phyloP scores from a whole-genome alignment of 2,329 filamentous ascomycete genomes.

The Fusarium sp. region DNA sequence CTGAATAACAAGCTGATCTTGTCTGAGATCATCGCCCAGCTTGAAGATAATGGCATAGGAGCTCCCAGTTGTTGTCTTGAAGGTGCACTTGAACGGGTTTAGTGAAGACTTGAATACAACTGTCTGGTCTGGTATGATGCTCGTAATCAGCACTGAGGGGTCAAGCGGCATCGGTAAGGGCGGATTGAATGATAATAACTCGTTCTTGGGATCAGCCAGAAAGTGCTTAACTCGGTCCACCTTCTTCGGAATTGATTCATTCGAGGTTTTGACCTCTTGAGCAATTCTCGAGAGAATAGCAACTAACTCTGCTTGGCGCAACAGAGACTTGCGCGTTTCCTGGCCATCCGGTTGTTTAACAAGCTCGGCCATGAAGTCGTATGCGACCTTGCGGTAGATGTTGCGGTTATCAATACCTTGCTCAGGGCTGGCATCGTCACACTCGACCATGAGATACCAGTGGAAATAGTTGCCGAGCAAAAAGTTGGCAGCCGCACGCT shows the following conservation, averaged over 20 bases:
- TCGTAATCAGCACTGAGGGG: conserved; percentile 79
- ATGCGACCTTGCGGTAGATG: conserved; percentile 91
- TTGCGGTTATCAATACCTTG: conserved; percentile 79
- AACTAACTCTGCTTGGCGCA: conserved; percentile 89
- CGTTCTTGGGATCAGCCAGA: conserved; percentile 88
- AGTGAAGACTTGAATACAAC: conserved; percentile 96
- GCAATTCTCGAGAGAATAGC: conserved; percentile 88
- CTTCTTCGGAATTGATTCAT: conserved; percentile 80
- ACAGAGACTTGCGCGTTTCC: conserved; percentile 77
- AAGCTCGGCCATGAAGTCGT: conserved; percentile 92
- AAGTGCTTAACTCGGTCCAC: conserved; percentile 85
- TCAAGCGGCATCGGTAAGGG: conserved; percentile 89
- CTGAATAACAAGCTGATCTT: conserved; percentile 95
- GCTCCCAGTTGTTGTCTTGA: conserved; percentile 78
- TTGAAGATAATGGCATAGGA: conserved; percentile 97
- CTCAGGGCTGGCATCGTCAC: conserved; percentile 81
- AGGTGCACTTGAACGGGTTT: conserved; percentile 88
- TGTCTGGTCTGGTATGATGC: conserved; percentile 83
- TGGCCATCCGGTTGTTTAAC: conserved; percentile 74
- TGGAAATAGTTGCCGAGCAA: conserved; percentile 93
- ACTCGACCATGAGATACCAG: conserved; percentile 99
- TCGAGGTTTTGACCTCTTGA: conserved; percentile 83
- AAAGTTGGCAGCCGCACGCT: conserved; percentile 86
- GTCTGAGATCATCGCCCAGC: conserved; percentile 92
- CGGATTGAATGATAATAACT: conserved; percentile 82